These are phyloP conservation scores for Tolypocladium nubicola DNA, from an alignment of 2,329 filamentous ascomycete genomes.

Conservation along the genomic window DNA sequence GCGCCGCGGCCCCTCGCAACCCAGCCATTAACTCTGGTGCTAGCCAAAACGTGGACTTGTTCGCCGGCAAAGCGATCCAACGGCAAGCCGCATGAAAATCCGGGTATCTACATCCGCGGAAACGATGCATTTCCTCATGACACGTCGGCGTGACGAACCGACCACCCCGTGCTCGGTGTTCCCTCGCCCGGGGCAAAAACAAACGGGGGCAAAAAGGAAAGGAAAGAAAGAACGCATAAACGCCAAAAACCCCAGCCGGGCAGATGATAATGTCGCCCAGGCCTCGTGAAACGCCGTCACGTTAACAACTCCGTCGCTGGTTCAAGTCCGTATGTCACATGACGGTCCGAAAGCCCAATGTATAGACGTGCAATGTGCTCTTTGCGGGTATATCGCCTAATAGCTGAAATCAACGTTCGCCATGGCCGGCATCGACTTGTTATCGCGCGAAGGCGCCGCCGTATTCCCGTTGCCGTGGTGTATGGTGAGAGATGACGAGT, in stretches of 20 bases:
- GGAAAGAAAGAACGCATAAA: background rate
- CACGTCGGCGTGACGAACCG: background rate
- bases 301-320: constrained; percentile 6
- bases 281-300: background rate
- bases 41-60: background rate
- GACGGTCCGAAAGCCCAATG: background rate
- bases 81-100: background rate
- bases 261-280: background rate
- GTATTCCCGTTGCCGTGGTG: constrained; percentile 20
- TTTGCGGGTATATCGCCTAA: constrained; percentile 18
- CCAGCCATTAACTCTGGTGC: background rate
- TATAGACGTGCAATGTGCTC: background rate
- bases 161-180: background rate
- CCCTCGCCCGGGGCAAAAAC: background rate
- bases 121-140: background rate
- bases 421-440: constrained; percentile 38
- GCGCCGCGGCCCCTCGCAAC: background rate
- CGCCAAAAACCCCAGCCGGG: background rate
- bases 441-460: constrained; percentile 32
- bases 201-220: too few relatives aligned
- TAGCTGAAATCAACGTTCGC: constrained; percentile 54
- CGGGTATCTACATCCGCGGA: background rate
- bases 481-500: constrained; percentile 29
- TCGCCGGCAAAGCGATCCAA: background rate
- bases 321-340: constrained; percentile 3